A percentile compares a stretch with the other conserved stretches of the same genome.
These are phyloP conservation scores for Coriolopsis trogii DNA, from an alignment of 1,284 basidiomycete species.

Conservation along the genomic window DNA sequence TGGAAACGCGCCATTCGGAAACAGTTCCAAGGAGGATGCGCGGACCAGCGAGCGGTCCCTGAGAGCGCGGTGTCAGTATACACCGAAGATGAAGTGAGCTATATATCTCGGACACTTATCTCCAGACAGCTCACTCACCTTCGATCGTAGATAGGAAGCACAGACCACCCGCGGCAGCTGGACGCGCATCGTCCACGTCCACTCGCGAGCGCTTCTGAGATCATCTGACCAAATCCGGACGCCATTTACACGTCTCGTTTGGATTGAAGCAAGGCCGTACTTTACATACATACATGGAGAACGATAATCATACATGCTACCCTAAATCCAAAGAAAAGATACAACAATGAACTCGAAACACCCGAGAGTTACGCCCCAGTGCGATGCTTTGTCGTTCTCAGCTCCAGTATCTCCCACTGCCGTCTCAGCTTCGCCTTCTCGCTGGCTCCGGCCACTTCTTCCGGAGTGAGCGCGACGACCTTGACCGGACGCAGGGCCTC, in stretches of 20 bases:
- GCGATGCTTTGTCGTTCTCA: constrained; percentile 33
- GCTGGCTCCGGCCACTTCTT: constrained; percentile 31
- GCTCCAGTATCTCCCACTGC: constrained; percentile 44
- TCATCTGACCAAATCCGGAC: not conserved
- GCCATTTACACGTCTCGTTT: too few relatives aligned
- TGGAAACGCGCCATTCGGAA: constrained; percentile 6
- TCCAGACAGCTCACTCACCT: not conserved
- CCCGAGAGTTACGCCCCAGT: constrained; percentile 13
- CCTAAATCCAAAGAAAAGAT: not conserved
- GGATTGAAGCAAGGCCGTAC: too few relatives aligned
- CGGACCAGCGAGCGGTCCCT: too few relatives aligned
- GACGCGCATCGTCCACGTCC: too few relatives aligned
- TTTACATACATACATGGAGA: too few relatives aligned
- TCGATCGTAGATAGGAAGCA: not conserved
- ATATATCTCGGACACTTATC: not conserved
- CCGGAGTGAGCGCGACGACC: constrained; percentile 41
- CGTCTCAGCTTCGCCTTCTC: constrained; percentile 37
- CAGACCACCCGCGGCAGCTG: not conserved
- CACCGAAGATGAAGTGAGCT: too few relatives aligned
- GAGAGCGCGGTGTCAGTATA: too few relatives aligned
- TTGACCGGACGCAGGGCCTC: constrained; percentile 48
- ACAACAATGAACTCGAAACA: not conserved
- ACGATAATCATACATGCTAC: too few relatives aligned
- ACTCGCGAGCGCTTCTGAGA: not conserved
- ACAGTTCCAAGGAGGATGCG: too few relatives aligned